Conservation (phyloP, 306 rosid genomes). For the Glycyrrhiza uralensis region DNA sequence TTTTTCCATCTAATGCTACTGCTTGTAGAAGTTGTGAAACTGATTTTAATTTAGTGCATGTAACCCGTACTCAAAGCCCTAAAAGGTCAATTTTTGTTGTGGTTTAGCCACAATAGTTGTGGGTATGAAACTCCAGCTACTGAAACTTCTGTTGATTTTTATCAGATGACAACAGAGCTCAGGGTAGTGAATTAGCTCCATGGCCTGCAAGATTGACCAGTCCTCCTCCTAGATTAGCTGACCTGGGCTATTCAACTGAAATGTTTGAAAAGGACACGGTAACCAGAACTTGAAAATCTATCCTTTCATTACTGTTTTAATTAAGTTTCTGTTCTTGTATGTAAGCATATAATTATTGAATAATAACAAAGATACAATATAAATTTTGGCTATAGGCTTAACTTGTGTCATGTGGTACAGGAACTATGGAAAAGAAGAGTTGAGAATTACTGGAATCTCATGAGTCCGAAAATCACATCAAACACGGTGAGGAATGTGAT, state of each 20-base stretch:
- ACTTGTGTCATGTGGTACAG: conserved; percentile 37
- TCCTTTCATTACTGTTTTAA: conserved; percentile 3
- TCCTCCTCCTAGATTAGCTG: conserved; percentile 93
- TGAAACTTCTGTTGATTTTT: conserved; percentile 26
- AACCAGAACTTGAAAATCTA: conserved; percentile 23
- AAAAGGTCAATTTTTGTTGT: background rate
- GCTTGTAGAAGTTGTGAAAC: background rate
- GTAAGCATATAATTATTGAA: background rate
- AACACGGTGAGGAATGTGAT: conserved; percentile 73
- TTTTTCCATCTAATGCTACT: background rate
- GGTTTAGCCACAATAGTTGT: background rate
- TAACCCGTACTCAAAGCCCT: background rate
- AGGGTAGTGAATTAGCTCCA: conserved; percentile 89
- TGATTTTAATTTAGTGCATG: conserved; percentile 13
- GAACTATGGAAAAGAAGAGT: conserved; percentile 83
- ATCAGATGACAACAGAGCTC: conserved; percentile 67
- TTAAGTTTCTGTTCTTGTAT: background rate
- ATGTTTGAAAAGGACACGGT: conserved; percentile 88
- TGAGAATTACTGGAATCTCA: conserved; percentile 72
- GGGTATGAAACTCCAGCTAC: conserved; percentile 3
- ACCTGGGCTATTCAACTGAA: conserved; percentile 72
- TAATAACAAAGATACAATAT: conserved; percentile 1
- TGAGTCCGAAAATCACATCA: conserved; percentile 56
- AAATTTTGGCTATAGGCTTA: background rate
- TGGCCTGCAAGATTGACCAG: conserved; percentile 84